Evolutionary conservation across 495 filamentous ascomycete species (phyloP).

Genomic region (Jackrogersella minutella): DNA sequence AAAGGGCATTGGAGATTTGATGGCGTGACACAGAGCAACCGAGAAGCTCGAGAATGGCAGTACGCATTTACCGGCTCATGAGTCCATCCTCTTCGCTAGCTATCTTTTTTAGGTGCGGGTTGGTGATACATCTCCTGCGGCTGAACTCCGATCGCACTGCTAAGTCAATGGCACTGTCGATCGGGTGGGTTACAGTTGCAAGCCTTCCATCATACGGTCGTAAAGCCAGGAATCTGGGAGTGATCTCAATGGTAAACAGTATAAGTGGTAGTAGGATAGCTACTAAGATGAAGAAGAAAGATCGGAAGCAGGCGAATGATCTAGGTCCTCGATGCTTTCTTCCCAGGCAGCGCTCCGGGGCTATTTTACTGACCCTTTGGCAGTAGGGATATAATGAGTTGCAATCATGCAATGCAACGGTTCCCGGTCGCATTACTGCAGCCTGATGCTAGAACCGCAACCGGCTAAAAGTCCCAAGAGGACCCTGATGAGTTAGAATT

Average conservation of each 20-base stretch:
- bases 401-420: slow-evolving; percentile 26
- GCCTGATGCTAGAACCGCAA: slow-evolving; percentile 27
- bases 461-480: slow-evolving; percentile 27
- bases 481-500: slow-evolving; percentile 14
- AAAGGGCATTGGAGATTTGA: slow-evolving; percentile 10
- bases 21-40: not conserved
- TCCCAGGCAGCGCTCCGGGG: slow-evolving; percentile 10
- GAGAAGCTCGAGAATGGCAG: not conserved
- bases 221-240: slow-evolving; percentile 33
- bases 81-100: slow-evolving; percentile 1
- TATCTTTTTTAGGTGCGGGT: not conserved
- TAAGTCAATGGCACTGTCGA: slow-evolving; percentile 29
- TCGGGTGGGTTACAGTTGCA: slow-evolving; percentile 34
- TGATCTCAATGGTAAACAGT: slow-evolving; percentile 5
- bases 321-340: not conserved
- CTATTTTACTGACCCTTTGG: slow-evolving; percentile 11
- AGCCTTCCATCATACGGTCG: slow-evolving; percentile 12
- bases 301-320: slow-evolving; percentile 1
- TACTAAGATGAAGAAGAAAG: not conserved
- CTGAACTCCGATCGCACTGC: slow-evolving; percentile 23
- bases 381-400: slow-evolving; percentile 24
- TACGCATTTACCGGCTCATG: not conserved
- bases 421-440: slow-evolving; percentile 24
- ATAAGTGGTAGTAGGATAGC: slow-evolving; percentile 11
- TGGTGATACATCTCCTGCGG: slow-evolving; percentile 18